Evolutionary conservation across 208 protist species (phyloP).

Genomic region (Acanthamoeba divionensis): DNA sequence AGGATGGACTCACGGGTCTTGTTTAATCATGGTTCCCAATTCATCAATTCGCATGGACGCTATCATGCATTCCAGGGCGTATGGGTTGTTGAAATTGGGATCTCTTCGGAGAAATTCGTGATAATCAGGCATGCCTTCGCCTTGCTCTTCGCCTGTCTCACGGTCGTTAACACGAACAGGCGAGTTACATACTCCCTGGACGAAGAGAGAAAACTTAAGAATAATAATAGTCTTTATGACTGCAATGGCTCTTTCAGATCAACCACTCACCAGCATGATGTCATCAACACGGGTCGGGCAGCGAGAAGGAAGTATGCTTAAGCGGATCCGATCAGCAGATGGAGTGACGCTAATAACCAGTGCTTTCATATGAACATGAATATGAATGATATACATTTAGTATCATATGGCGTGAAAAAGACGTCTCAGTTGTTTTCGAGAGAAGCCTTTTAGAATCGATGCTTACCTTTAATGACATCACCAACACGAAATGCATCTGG

Average conservation of each 20-base stretch:
- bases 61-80: not conserved
- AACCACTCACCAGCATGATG: not conserved
- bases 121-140: not conserved
- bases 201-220: not conserved
- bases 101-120: not conserved
- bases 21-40: conserved; percentile 8
- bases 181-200: not conserved
- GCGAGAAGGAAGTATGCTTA: not conserved
- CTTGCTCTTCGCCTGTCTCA: not conserved
- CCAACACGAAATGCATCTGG: not conserved
- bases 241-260: not conserved
- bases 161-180: not conserved
- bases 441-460: not conserved
- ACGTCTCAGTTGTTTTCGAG: not conserved
- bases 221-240: not conserved
- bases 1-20: not conserved
- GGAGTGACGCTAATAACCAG: not conserved
- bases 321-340: not conserved
- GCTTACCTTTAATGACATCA: conserved; percentile 17
- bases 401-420: not conserved
- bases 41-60: not conserved
- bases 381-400: not conserved
- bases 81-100: not conserved
- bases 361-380: not conserved
- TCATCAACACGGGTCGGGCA: not conserved